A percentile compares a stretch with the other conserved stretches of the same genome.
Evolutionary conservation across 345 rosid species (phyloP).

Genomic region (Kandelia obovata): DNA sequence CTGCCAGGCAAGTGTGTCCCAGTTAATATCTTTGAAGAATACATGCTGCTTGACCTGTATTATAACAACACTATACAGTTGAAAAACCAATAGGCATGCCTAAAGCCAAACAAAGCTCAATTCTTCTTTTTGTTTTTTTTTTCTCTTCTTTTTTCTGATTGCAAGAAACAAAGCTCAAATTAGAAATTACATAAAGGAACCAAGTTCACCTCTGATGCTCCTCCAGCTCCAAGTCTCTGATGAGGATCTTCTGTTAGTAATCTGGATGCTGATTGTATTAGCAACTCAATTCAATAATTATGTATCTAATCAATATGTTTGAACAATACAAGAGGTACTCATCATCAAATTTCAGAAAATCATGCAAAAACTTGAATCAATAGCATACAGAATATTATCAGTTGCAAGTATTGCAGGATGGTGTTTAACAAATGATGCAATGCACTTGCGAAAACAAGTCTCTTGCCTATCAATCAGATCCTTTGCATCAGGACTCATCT

Average conservation of each 20-base stretch:
- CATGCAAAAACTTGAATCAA: background rate
- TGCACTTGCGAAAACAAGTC: background rate
- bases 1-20: slow-evolving; percentile 98
- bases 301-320: background rate
- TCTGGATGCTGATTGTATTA: slow-evolving; percentile 38
- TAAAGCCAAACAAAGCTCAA: background rate
- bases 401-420: too few relatives aligned
- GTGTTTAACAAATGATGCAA: too few relatives aligned
- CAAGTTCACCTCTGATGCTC: slow-evolving; percentile 79
- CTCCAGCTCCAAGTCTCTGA: slow-evolving; percentile 94
- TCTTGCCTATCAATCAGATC: slow-evolving; percentile 86
- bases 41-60: slow-evolving; percentile 81
- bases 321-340: background rate
- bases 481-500: slow-evolving; percentile 80
- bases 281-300: background rate
- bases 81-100: slow-evolving; percentile 1
- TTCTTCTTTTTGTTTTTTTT: too few relatives aligned
- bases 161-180: slow-evolving; percentile 3
- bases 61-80: background rate
- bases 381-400: background rate
- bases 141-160: too few relatives aligned
- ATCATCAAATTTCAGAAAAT: background rate
- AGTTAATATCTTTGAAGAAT: slow-evolving; percentile 89
- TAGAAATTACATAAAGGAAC: slow-evolving; percentile 11
- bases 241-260: slow-evolving; percentile 95